phyloP scores from a whole-genome alignment of 2,329 filamentous ascomycete genomes.

The Stemphylium beticola region DNA sequence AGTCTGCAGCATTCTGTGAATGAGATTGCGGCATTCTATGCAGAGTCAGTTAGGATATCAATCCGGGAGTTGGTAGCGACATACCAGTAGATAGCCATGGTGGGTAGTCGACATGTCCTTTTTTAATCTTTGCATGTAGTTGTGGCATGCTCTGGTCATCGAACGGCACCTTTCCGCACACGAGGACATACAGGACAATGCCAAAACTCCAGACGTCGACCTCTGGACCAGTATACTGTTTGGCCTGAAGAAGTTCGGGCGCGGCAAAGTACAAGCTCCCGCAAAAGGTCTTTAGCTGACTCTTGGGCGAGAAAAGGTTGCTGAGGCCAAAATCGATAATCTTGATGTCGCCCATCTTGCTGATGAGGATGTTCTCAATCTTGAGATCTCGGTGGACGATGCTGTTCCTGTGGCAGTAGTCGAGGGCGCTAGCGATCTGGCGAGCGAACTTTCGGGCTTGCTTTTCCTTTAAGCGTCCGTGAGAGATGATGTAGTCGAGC shows the following conservation, averaged over 20 bases:
- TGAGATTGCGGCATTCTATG: conserved; percentile 88
- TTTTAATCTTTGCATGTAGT: conserved; percentile 98
- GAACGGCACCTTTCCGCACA: conserved; percentile 97
- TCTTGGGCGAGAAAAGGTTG: conserved; percentile 88
- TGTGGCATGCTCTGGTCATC: conserved; percentile 99
- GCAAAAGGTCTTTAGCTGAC: conserved; percentile 93
- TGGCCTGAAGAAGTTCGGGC: conserved; percentile 89
- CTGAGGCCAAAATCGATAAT: conserved; percentile 99
- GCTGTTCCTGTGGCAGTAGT: conserved; percentile 97
- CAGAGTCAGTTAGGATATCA: conserved; percentile 6
- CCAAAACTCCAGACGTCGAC: conserved; percentile 99
- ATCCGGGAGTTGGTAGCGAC: conserved; percentile 37
- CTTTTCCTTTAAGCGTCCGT: conserved; percentile 96
- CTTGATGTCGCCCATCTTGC: conserved; percentile 98
- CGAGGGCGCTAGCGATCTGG: conserved; percentile 93
- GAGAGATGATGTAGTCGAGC: conserved; percentile 99
- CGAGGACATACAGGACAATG: conserved; percentile 94
- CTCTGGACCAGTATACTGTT: conserved; percentile 93
- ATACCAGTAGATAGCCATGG: conserved; percentile 88
- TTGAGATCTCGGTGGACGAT: conserved; percentile 98
- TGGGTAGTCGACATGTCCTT: conserved; percentile 93
- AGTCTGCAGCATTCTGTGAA: conserved; percentile 94
- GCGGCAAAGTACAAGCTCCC: conserved; percentile 98
- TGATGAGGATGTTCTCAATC: conserved; percentile 99
- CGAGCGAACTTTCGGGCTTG: conserved; percentile 96